Evolutionary conservation across 2,329 filamentous ascomycete species (phyloP), one percentile per base, ranked within the genome.

Genomic region (Ceratocystis destructans): DNA sequence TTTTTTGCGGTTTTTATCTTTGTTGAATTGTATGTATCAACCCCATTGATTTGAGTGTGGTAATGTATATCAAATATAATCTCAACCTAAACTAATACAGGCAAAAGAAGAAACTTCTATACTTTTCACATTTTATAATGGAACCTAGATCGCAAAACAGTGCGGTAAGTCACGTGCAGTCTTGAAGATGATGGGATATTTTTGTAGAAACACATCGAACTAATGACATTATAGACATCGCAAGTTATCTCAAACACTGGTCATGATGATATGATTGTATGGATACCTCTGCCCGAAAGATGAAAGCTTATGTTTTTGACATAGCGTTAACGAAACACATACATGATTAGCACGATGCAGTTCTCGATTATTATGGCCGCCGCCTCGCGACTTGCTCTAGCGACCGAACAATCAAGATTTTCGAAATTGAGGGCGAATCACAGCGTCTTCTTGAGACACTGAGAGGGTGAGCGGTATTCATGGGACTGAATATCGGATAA

Each of bases 211-310:
- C 33, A 33, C 12, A 22, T 1, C 37, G 44, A 70, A 69, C 73
- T 76, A 73, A 77, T 71, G 67, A 62, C 57, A 64, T 61, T 20
- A 62, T 69, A 78, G 76, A 74, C 77, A 70, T 72, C 77, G 69
- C 77, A 79, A 72, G 76, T 77, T 68, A 78, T 79, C 70, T 73
- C 76, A 66, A 79, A 78, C 72, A 76, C 77, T 64, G 76, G 77
- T 74, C 94, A 99, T 80, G 93, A 97, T 87, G 93, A 96, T 76
- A 97, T 97, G 93, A 96, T 99, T 83, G 93, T 97, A 91, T 74
- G 89, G 85, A 71, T 68, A 57, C 62, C 25, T 41, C 37, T 53
- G 25, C 10, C 22, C 2, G 17, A 22, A 17, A 10, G 5, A 22
- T 15, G 17, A 28, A 25, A 53, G 25, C 20, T 41, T 41, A 10